These are phyloP conservation scores for Rubroboletus satanas DNA, from an alignment of 768 basidiomycete genomes.

Conservation along the genomic window DNA sequence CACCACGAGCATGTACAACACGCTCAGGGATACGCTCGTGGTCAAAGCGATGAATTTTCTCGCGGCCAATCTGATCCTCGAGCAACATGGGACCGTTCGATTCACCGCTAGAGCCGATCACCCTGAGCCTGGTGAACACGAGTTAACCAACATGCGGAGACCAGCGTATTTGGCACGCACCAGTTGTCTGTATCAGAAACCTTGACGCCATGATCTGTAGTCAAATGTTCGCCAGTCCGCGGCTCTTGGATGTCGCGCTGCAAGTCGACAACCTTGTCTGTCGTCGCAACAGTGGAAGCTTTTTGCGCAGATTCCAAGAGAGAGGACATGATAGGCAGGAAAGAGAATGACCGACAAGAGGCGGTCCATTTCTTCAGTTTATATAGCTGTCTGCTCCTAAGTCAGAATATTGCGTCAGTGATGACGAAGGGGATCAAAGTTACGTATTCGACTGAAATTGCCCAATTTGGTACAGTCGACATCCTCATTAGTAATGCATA, in stretches of 20 bases:
- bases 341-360: too few species aligned
- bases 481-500: too few species aligned
- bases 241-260: slow-evolving; percentile 25
- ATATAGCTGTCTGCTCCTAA: slow-evolving; percentile 10
- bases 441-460: too few species aligned
- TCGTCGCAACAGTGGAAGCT: slow-evolving; percentile 4
- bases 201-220: slow-evolving; percentile 60
- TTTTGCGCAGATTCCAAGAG: slow-evolving; percentile 15
- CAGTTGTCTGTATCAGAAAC: slow-evolving; percentile 64
- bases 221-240: slow-evolving; percentile 31
- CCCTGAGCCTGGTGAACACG: slow-evolving; percentile 47
- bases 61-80: slow-evolving; percentile 72
- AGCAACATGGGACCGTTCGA: slow-evolving; percentile 66
- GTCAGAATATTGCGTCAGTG: slow-evolving; percentile 19
- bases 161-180: slow-evolving; percentile 28
- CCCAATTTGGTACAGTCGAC: too few species aligned
- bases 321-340: slow-evolving; percentile 12
- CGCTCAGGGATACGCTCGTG: slow-evolving; percentile 91
- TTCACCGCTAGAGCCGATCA: slow-evolving; percentile 36
- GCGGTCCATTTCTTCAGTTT: neutral
- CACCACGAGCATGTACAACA: slow-evolving; percentile 67
- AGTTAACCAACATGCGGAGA: slow-evolving; percentile 7
- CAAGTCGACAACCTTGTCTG: slow-evolving; percentile 23
- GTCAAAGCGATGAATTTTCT: slow-evolving; percentile 78
- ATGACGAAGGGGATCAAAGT: slow-evolving; percentile 11